Base-by-base conservation (phyloP, 2,329 filamentous ascomycete species). In the Lachnellula suecica region DNA sequence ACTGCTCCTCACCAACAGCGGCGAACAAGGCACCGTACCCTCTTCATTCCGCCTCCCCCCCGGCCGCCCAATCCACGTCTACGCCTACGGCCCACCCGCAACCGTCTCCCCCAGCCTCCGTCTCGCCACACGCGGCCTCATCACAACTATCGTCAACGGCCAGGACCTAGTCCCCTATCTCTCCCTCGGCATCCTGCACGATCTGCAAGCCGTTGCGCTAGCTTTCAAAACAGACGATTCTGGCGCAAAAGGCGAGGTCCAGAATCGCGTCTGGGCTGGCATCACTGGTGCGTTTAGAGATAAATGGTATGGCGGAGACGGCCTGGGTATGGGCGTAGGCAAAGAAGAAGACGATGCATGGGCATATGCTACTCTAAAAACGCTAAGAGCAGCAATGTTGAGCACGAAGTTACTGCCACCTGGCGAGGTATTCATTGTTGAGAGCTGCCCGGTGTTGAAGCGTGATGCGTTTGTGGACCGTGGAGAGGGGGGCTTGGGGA, bases 61-160 rank as follows among this genome's bases (percentile, higher is more conserved):
- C 0, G 83, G 84, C 15, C 79, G 88, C 0, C 84, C 86, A 3
- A 87, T 91, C 19, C 88, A 92, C 61, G 88, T 91, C 11, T 92
- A 89, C 65, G 85, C 88, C 6, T 92, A 91, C 65, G 88, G 88
- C 0, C 84, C 88, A 2, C 87, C 88, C 0, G 82, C 86, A 0
- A 87, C 85, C 13, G 83, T 91, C 79, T 89, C 86, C 0, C 77
- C 85, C 0, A 81, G 84, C 2, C 76, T 92, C 7, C 82, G 87
- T 38, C 80, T 81, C 53, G 84, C 85, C 10, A 91, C 88, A 0
- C 78, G 85, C 13, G 88, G 87, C 1, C 76, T 92, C 7, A 86
- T 92, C 54, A 92, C 88, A 2, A 90, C 83, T 8, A 77, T 88
- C 4, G 80, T 91, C 10, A 85, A 91, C 61, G 85, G 85, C 17